Base-by-base conservation (phyloP, 2,329 filamentous ascomycete species). In the Sarocladium kiliense region DNA sequence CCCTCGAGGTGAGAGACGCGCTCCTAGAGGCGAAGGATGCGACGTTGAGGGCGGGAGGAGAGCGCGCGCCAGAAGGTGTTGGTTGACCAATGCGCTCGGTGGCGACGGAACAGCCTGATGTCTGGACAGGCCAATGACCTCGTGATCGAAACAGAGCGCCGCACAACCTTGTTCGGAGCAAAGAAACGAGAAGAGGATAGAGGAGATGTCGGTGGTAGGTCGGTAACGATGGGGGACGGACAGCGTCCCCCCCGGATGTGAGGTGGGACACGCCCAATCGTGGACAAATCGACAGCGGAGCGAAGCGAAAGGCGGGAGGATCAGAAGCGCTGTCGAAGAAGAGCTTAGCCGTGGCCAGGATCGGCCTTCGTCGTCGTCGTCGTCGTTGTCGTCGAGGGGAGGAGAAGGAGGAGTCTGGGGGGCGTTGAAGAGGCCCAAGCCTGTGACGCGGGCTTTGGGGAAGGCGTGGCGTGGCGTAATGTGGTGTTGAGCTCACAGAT, bases 221-320 rank as follows among this genome's bases (percentile, higher is more conserved):
- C 16, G 26, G 30, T 19, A 11, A 23, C 27, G 47, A 51, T 36
- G 47, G 47, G 47, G 47, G 47, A 34, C 47, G 47, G 30, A 34
- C 47, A 14, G 23, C 47, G 47, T 51, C 47, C 47, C 47, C 47
- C 47, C 23, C 44, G 44, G 47, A 51, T 12, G 4, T 2, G 47
- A 51, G 26, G 47, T 51, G 47, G 47, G 47, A 51, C 47, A 36
- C 26, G 27, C 47, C 47, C 26, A 36, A 51, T 51, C 27, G 47
- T 19, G 16, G 19, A 4, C 26, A n/a, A 21, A 10, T 12, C 21
- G 23, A 23, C 44, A 10, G 23, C 26, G 3, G n/a, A 18, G 16
- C 23, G 16, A 19, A 32, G 30, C 26, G 11, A 34, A 25, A 36
- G 30, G 19, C 6, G 14, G 23, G 7, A 21, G 19, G 7, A 44